Conservation (phyloP, 139 green algal genomes). For the Chlorella sorokiniana region DNA sequence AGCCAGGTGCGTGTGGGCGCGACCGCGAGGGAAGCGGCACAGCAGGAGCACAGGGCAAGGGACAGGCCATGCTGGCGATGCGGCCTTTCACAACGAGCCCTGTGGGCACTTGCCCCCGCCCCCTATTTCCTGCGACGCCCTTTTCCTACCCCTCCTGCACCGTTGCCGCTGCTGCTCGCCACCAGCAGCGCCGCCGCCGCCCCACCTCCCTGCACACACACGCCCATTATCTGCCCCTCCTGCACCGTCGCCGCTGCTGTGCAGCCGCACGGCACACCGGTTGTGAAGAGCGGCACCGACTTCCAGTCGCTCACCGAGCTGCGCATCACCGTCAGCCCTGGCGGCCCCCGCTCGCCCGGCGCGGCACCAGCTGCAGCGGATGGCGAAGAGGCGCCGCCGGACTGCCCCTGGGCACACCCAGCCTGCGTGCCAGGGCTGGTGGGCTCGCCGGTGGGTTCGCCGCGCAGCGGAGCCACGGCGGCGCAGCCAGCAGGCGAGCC, state of each 20-base stretch:
- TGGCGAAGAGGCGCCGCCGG: neutral
- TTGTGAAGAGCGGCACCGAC: conserved; percentile 18
- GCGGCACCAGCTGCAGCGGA: conserved; percentile 2
- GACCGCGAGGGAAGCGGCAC: too few relatives aligned
- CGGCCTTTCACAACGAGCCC: neutral
- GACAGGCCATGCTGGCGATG: too few relatives aligned
- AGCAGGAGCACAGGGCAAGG: too few relatives aligned
- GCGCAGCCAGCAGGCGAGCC: neutral
- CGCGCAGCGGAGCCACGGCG: neutral
- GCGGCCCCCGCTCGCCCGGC: neutral
- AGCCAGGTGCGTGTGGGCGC: neutral
- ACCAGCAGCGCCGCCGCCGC: too few relatives aligned
- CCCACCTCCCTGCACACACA: too few relatives aligned
- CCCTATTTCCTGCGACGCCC: neutral
- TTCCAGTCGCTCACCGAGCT: conserved; percentile 18
- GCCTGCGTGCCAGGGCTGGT: neutral
- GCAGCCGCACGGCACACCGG: conserved; percentile 6
- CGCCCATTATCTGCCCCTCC: too few relatives aligned
- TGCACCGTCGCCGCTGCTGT: neutral
- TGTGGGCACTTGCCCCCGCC: neutral
- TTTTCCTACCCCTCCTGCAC: too few relatives aligned
- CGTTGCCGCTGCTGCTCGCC: too few relatives aligned
- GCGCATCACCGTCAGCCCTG: neutral
- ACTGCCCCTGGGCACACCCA: neutral
- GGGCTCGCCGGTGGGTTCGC: neutral